Evolutionary conservation across 495 filamentous ascomycete species (phyloP), one percentile per base, ranked within the genome.

Genomic region (Parathielavia hyrcaniae): DNA sequence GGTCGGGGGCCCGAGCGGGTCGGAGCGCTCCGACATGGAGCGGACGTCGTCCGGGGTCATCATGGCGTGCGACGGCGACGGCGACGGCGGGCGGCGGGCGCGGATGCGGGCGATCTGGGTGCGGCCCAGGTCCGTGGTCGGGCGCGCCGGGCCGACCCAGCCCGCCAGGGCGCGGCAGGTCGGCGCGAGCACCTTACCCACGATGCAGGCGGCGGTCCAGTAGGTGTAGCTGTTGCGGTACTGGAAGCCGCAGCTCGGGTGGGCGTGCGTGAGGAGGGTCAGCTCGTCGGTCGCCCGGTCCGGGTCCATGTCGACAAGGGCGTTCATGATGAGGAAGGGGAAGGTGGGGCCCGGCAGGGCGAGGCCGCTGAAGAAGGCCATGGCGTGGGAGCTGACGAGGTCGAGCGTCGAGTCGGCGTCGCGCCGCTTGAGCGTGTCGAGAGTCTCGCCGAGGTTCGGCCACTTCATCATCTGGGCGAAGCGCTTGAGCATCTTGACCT

Each of bases 181-280:
- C 55, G 86, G 87, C 4, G 86, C 88, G 8, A 96, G 83, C 23
- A 88, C 85, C 64, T 88, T 88, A 22, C 85, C 86, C 8, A 88
- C 83, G 58, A 89, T 85, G 60, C 76, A 86, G 39, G 77, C 68
- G 49, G 81, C 80, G 6, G 83, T 80, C 85, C 86, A 89, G 74
- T 88, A 89, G 2, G 86, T 87, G 67, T 79, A 78, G 63, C 75
- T 79, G 41, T 75, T 79, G 43, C 81, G 79, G 64, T 88, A 88
- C 67, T 89, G 86, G 69, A 89, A 88, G 19, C 86, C 86, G 59
- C 81, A 79, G 57, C 82, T 76, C 2, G 83, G 82, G 45, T 81
- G 75, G 62, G 81, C 75, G 63, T 86, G 79, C 19, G 78, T 79
- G 8, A 89, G 75, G 47, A 83, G 73, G 51, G 79, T 78, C 22